These are phyloP conservation scores for Aureobasidium leucospermi DNA, from an alignment of 2,329 filamentous ascomycete species.

Conservation along the genomic window DNA sequence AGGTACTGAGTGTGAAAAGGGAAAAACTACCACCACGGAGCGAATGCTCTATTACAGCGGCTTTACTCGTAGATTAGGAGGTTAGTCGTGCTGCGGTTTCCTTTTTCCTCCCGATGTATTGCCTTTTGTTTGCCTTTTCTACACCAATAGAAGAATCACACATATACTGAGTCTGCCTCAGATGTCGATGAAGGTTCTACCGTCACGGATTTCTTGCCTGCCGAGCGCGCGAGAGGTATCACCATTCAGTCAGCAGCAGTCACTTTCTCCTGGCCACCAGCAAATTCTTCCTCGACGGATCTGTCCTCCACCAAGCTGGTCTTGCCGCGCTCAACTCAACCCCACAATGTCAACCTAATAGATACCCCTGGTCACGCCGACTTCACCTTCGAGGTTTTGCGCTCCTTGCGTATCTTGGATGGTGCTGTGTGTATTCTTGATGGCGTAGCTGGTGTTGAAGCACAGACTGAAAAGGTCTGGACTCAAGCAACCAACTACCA, in stretches of 20 bases:
- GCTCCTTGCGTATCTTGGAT: constrained; percentile 80
- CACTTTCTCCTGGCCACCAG: constrained; percentile 83
- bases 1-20: constrained; percentile 37
- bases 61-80: constrained; percentile 75
- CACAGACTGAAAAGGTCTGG: constrained; percentile 97
- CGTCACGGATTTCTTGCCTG: constrained; percentile 91
- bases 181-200: constrained; percentile 96
- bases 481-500: constrained; percentile 75
- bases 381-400: constrained; percentile 92
- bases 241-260: constrained; percentile 97
- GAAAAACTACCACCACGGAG: constrained; percentile 97
- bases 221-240: constrained; percentile 86
- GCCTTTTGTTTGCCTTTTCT: not conserved
- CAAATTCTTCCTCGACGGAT: constrained; percentile 23
- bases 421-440: constrained; percentile 90
- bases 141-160: not conserved
- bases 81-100: constrained; percentile 29
- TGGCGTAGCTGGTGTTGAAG: constrained; percentile 88
- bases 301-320: not conserved
- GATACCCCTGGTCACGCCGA: constrained; percentile 96
- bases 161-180: constrained; percentile 20
- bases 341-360: constrained; percentile 80
- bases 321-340: constrained; percentile 43
- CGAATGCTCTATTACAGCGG: constrained; percentile 98
- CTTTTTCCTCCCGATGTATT: not conserved